Evolutionary conservation across 495 filamentous ascomycete genomes (phyloP), one percentile per base, ranked within the genome.

Genomic region (Sordaria brevicollis): DNA sequence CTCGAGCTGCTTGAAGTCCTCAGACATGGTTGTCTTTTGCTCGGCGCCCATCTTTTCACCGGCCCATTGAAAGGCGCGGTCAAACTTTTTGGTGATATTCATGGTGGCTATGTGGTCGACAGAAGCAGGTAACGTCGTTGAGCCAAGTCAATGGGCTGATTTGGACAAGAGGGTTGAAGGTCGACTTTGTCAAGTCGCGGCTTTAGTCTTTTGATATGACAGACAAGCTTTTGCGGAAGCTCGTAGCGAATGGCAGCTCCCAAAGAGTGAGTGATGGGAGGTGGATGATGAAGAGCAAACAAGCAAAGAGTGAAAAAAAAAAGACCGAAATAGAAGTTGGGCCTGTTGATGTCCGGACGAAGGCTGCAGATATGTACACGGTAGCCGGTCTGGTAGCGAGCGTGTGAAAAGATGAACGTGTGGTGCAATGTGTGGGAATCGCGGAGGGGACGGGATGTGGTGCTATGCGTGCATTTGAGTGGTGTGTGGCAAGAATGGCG

Each of bases 41-140:
- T 98, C 95, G 65, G 89, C 89, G 74, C 95, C 95, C 93, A 99
- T 97, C 81, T 93, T 90, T 83, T 99, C 95, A 68, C 93, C 92
- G 11, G 93, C 93, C 94, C 94, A 99, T 90, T 99, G 95, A 85
- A 95, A 96, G 83, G 97, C 89, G 71, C 96, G 91, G 81, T 93
- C 95, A 77, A 98, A 87, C 79, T 96, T 97, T 86, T 96, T 94
- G 82, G 93, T 94, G 83, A 97, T 89, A 81, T 94, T 92, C 93
- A 97, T 96, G 37, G 68, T 83, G 72, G 65, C 41, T 67, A 9
- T 31, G 6, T 62, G 29, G 13, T 62, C 25, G 49, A 62, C 25
- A 62, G 25, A 62, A 29, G 49, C 49, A 62, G 33, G 5, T 17
- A 31, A 62, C 17, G 33, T 13, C 37, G 34, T 71, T 36, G 31